These are phyloP conservation scores for Castanospermum australe DNA, from an alignment of 306 rosid species.

Conservation along the genomic window DNA sequence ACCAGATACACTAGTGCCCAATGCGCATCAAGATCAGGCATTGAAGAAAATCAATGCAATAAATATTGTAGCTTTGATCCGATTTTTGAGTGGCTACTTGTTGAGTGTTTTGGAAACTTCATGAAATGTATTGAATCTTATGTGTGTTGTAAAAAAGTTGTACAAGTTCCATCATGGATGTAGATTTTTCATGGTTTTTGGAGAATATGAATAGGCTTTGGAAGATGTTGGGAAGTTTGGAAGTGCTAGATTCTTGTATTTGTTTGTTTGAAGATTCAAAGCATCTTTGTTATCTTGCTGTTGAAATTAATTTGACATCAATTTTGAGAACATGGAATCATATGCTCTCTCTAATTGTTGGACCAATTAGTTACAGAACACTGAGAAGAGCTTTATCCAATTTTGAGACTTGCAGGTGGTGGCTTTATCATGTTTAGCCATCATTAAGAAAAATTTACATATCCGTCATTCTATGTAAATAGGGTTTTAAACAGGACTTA, in stretches of 20 bases:
- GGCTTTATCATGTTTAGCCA: background rate
- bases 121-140: background rate
- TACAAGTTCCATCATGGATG: background rate
- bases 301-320: slow-evolving; percentile 15
- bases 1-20: slow-evolving; percentile 20
- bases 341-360: background rate
- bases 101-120: slow-evolving; percentile 10
- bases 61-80: slow-evolving; percentile 7
- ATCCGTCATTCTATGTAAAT: no score
- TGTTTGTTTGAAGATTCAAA: slow-evolving; percentile 5
- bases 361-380: background rate
- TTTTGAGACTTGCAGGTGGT: background rate
- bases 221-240: background rate
- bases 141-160: slow-evolving; percentile 7
- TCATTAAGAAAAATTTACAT: slow-evolving; percentile 18
- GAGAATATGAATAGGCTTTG: slow-evolving; percentile 8
- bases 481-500: slow-evolving; percentile 12
- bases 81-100: slow-evolving; percentile 20
- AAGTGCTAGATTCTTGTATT: slow-evolving; percentile 21
- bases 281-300: slow-evolving; percentile 2
- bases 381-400: background rate
- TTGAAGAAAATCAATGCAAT: slow-evolving; percentile 28
- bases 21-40: slow-evolving; percentile 21
- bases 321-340: slow-evolving; percentile 14
- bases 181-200: background rate